Evolutionary conservation across 2,329 filamentous ascomycete genomes (phyloP), one percentile per base, ranked within the genome.

Genomic region (Epicoccum sorghinum): DNA sequence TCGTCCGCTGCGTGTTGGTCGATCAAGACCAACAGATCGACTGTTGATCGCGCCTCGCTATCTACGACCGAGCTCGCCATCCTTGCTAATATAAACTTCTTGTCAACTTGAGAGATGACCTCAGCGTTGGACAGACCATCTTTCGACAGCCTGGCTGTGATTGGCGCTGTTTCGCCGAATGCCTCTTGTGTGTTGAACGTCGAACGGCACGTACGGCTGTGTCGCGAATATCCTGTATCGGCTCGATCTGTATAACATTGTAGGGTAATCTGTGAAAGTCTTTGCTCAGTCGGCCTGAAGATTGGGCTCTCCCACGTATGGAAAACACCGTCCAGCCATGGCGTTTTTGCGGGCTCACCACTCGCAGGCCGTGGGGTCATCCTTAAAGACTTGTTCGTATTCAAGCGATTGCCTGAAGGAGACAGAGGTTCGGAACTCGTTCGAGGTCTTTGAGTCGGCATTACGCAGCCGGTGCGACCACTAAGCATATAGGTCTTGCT

Each of bases 1-100:
- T 99, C 95, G 70, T 97, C 93, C 3, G 93, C 95, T 0, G 95
- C 95, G 70, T 99, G 95, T 68, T 99, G 95, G 67, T 99, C 95
- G 5, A 97, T 82, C 35, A 97, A 79, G 0, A 96, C 81, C 4
- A 98, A 77, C 1, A 86, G 62, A 2, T 69, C 58, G 12, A 24
- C 7, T 7, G 18, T n/a, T 13, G 35, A 54, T 24, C 39, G 47
- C 7, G 38, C 32, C 38, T 57, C n/a, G 7, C 9, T 30, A 8
- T 33, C 4, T 5, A 45, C 55, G 3, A 67, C 46, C 0, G 74
- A 37, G 6, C 60, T 55, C 13, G 25, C 70, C 44, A 90, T 76
- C 58, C 84, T 88, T 22, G 86, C 79, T 0, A 99, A 76, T 13
- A 99, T 89, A 69, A 96, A 99, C 71, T 99, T 99, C 12, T 79